A percentile compares a stretch with the other conserved stretches of the same genome.
Conservation (phyloP, 768 basidiomycete genomes). For the Russula emetica region DNA sequence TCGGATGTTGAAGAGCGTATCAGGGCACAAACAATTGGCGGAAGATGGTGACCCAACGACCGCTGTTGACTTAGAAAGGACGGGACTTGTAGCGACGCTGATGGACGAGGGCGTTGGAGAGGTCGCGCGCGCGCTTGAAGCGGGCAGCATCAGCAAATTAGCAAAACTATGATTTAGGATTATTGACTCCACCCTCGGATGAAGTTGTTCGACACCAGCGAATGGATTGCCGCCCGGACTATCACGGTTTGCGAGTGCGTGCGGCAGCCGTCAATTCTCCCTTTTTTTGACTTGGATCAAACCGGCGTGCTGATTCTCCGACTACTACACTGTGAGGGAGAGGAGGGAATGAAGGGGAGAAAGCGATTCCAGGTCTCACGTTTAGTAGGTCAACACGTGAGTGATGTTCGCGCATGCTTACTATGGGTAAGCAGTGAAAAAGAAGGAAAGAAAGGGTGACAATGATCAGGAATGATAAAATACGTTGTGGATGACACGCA, state of each 20-base stretch:
- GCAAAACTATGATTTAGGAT: too few relatives aligned
- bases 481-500: conserved; percentile 7
- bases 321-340: too few relatives aligned
- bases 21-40: conserved; percentile 43
- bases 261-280: too few relatives aligned
- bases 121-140: background rate
- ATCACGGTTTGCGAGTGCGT: conserved; percentile 84
- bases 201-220: conserved; percentile 71
- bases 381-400: background rate
- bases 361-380: background rate
- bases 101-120: conserved; percentile 36
- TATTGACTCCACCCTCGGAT: too few relatives aligned
- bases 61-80: background rate
- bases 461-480: background rate
- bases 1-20: conserved; percentile 56
- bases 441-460: background rate
- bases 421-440: background rate
- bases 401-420: background rate
- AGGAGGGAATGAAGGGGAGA: background rate
- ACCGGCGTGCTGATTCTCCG: too few relatives aligned
- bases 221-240: conserved; percentile 76
- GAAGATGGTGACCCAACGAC: conserved; percentile 26
- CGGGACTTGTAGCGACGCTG: background rate
- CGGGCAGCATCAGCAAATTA: too few relatives aligned
- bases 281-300: too few relatives aligned